Evolutionary conservation across 768 basidiomycete species (phyloP), one percentile per base, ranked within the genome.

Genomic region (Phaffia australis): DNA sequence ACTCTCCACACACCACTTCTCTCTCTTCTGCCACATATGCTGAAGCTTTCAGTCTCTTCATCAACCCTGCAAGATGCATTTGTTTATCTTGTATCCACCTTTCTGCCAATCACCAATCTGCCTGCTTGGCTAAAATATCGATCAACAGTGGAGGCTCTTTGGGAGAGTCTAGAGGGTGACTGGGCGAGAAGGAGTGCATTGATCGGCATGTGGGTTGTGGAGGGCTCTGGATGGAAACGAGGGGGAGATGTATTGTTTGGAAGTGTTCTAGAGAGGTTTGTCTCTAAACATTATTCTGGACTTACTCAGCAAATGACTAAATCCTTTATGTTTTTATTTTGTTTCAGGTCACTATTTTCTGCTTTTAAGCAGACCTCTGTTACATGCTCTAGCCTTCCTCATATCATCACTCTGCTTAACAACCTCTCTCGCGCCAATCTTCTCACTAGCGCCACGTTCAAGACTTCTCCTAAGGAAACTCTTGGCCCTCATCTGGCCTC

Each of bases 191-290:
- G 66, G 30, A 62, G 58, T 30, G 60, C 66, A 2, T 61, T 67
- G 55, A 60, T 67, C 46, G 66, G 66, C 16, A 42, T 60, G n/a
- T 67, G 60, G 35, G 66, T 67, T 7, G 35, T 56, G 3, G 60
- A 25, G 27, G 66, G 64, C 5, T 18, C 30, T 4, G 64, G 60
- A 3, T 67, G 66, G 66, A 42, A 60, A 19, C 49, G 66, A 15
- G 66, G 66, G n/a, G 66, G 66, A 21, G 66, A 67, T n/a, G 66
- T 67, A 3, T 61, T 67, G 48, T 42, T 42, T 42, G 35, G 35
- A 42, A 11, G 35, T 4, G 35, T 42, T 42, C 11, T 42, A 11
- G 35, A 42, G 35, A 42, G 35, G 35, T 42, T 42, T 11, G 35
- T 11, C 11, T 42, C 11, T 42, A 11, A 42, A 42, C 35, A 5